Base-by-base conservation (phyloP, 2,329 filamentous ascomycete species). In the Paramyrothecium roridum region DNA sequence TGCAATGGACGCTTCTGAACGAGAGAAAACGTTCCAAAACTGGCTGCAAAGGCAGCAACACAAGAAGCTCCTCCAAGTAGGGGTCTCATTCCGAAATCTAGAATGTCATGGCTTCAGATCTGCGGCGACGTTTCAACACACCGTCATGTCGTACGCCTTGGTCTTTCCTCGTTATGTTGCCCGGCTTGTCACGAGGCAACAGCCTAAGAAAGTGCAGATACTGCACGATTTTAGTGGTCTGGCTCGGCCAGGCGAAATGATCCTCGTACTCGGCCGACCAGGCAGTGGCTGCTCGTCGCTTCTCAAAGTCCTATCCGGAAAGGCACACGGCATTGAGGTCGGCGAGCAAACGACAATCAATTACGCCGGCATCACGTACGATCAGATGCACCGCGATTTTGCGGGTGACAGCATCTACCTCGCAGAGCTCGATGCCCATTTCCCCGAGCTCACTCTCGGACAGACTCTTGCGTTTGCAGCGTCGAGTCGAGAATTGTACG, bases 401-500 rank as follows among this genome's bases (percentile, higher is more conserved):
- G 69, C 78, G 11, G 89, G 89, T 52, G 89, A 93, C 72, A 86
- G 87, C 1, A 85, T 91, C 4, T 93, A 93, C 73, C 91, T 90
- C 66, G 83, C 87, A 61, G 90, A 93, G 69, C 89, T 93, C 59
- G 90, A 93, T 65, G 78, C 91, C 34, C 90, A 93, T 61, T 85
- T 90, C 64, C 84, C 90, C 0, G 91, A 89, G 0, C 78, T 96
- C n/a, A 92, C 90, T 0, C 90, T 95, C 6, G 87, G 87, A 47
- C 89, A 95, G 67, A 95, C 90, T 0, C 80, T 95, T 3, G 84
- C 83, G 1, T 95, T 95, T 65, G 90, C 90, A 1, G 73, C 0
- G 73, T 93, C 7, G 87, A 91, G 65, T 89, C 86, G 34, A 93
- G 92, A 70, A 85, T 88, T 0, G 90, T 1, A 80, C 78, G 8